These are phyloP conservation scores for Dioscorea zingiberensis DNA, from an alignment of 106 monocot genomes.

Conservation along the genomic window DNA sequence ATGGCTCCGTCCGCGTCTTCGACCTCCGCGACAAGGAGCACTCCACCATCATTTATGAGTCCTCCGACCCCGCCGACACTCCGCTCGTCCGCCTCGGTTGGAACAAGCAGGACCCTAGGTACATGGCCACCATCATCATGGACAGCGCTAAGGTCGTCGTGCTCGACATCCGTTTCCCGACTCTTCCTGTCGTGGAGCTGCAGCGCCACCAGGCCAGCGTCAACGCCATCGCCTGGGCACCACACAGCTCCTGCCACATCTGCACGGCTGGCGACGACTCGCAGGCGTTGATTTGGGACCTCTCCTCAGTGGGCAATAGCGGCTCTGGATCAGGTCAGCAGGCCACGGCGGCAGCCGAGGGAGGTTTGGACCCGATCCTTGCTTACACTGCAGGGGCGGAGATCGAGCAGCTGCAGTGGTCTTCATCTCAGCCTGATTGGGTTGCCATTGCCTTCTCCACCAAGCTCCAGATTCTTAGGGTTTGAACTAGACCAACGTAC, in stretches of 20 bases:
- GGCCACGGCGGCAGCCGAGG: constrained; percentile 34
- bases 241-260: constrained; percentile 96
- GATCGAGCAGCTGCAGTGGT: constrained; percentile 99
- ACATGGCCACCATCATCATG: constrained; percentile 99
- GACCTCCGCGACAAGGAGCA: constrained; percentile 98
- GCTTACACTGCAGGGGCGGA: constrained; percentile 85
- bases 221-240: constrained; percentile 97
- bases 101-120: constrained; percentile 98
- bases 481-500: constrained; percentile 24
- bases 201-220: constrained; percentile 88
- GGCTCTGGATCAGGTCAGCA: constrained; percentile 7
- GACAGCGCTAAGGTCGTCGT: constrained; percentile 97
- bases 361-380: constrained; percentile 79
- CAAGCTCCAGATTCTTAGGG: constrained; percentile 87
- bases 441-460: constrained; percentile 86
- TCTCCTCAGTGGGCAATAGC: constrained; percentile 75
- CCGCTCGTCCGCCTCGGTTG: constrained; percentile 88
- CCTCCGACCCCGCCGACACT: constrained; percentile 69
- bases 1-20: constrained; percentile 94
- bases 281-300: constrained; percentile 93
- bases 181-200: constrained; percentile 91
- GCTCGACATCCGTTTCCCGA: constrained; percentile 92
- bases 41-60: constrained; percentile 98
- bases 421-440: constrained; percentile 92
- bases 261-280: constrained; percentile 96